Conservation (phyloP, 345 rosid genomes). For the Citrus medica region DNA sequence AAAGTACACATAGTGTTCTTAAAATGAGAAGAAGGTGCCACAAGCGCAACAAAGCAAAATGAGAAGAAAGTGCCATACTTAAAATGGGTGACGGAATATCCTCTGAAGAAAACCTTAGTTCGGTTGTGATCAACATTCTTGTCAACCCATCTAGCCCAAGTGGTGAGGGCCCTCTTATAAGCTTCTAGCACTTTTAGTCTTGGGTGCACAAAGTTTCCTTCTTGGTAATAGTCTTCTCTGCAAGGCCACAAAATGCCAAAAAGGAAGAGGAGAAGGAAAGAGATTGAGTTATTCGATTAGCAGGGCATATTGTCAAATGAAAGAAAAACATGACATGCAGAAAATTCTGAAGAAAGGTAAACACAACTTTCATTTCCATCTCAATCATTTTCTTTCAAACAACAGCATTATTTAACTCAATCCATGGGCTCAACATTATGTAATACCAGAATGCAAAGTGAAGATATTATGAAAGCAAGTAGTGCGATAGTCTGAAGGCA, state of each 20-base stretch:
- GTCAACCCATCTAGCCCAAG: constrained; percentile 93
- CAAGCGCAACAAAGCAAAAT: not conserved
- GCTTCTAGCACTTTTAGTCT: constrained; percentile 82
- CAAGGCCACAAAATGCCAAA: constrained; percentile 4
- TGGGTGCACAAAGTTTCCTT: constrained; percentile 66
- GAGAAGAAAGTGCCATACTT: constrained; percentile 29
- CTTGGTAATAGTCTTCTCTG: constrained; percentile 86
- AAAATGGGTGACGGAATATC: constrained; percentile 87
- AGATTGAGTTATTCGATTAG: not conserved
- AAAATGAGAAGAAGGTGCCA: not conserved
- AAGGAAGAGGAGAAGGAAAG: not conserved
- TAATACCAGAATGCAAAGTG: not conserved
- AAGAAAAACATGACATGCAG: not conserved
- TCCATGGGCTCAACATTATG: not conserved
- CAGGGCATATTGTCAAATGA: not conserved
- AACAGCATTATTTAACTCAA: not conserved
- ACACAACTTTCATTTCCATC: not conserved
- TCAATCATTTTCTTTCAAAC: not conserved
- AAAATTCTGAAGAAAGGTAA: not conserved
- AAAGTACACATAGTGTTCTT: not conserved
- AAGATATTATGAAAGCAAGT: not conserved
- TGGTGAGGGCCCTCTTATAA: constrained; percentile 65
- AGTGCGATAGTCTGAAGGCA: not conserved
- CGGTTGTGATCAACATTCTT: constrained; percentile 45
- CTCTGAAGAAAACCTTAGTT: constrained; percentile 69